Base-by-base conservation (phyloP, 2,329 filamentous ascomycete genomes). In the Tolypocladium album region DNA sequence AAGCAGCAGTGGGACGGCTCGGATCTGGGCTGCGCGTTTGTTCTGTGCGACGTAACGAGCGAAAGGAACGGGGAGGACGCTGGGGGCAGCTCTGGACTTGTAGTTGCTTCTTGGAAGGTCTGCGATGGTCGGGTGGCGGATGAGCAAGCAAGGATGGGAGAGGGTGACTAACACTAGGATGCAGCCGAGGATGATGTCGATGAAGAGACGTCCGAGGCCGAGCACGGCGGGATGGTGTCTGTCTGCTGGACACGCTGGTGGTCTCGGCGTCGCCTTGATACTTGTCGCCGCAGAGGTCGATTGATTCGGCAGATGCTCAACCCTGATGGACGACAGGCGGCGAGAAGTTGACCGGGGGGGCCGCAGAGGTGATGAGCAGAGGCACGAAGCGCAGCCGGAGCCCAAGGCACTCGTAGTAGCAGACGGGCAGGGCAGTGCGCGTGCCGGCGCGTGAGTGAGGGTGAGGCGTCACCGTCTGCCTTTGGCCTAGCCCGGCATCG, bases 141-240 rank as follows among this genome's bases (percentile, higher is more conserved):
- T 22, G 53, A 58, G 57, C 56, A 55, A 53, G 55, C 15, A 40
- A 43, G 53, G 31, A 9, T 27, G 53, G 36, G 39, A 55, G 36
- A 11, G 17, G 20, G 59, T 61, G 61, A 61, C 61, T 61, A 61
- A 63, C 61, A 63, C 43, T 62, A 36, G 55, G 61, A 61, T 55
- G 45, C 52, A 9, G 43, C 12, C 24, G 20, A n/a, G 43, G 55
- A 17, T 22, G 55, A 31, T 52, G 40, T 53, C 39, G 59, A 60
- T 45, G n/a, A 40, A 38, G 40, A 15, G 4, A 15, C 39, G 24
- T 27, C 22, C 57, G n/a, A 56, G 42, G 22, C 56, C 38, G 36
- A 53, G 55, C 13, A 58, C 52, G 56, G 36, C 22, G 50, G 36
- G n/a, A 20, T 3, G 50, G 27, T 20, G 17, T 39, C 36, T 24